phyloP scores from a whole-genome alignment of 768 basidiomycete species.

The Hemileccinum rubropunctum region DNA sequence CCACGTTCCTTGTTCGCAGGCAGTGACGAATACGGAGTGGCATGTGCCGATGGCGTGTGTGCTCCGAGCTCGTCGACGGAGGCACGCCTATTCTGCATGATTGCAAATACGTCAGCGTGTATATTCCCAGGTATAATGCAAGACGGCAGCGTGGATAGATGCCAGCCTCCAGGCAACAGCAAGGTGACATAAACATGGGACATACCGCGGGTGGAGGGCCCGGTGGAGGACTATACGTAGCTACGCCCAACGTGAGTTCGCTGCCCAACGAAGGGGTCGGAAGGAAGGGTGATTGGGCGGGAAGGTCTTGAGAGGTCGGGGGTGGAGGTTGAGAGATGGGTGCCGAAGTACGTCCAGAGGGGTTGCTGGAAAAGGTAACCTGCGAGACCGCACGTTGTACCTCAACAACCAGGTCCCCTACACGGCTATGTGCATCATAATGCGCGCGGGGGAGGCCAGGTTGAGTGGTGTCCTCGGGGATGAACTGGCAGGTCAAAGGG shows the following conservation, averaged over 20 bases:
- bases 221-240: constrained; percentile 7
- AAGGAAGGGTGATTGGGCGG: constrained; percentile 20
- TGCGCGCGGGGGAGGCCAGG: constrained; percentile 75
- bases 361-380: constrained; percentile 46
- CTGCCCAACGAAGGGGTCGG: constrained; percentile 34
- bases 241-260: constrained; percentile 24
- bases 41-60: constrained; percentile 3
- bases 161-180: constrained; percentile 21
- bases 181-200: constrained; percentile 10
- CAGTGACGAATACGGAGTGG: constrained; percentile 52
- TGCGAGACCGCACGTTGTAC: constrained; percentile 55
- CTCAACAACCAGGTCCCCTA: constrained; percentile 60
- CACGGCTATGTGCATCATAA: constrained; percentile 66
- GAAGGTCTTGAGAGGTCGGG: constrained; percentile 1
- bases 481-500: constrained; percentile 46
- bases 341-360: constrained; percentile 20
- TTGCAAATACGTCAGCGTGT: constrained; percentile 10
- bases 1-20: constrained; percentile 45
- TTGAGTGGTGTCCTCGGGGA: constrained; percentile 75
- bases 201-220: constrained; percentile 18
- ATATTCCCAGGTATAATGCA: constrained; percentile 8
- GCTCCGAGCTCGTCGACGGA: constrained; percentile 30
- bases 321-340: constrained; percentile 1
- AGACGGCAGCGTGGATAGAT: constrained; percentile 4
- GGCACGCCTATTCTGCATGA: constrained; percentile 15